phyloP scores from a whole-genome alignment of 805 yeast genomes.

The Candida loeiensis region DNA sequence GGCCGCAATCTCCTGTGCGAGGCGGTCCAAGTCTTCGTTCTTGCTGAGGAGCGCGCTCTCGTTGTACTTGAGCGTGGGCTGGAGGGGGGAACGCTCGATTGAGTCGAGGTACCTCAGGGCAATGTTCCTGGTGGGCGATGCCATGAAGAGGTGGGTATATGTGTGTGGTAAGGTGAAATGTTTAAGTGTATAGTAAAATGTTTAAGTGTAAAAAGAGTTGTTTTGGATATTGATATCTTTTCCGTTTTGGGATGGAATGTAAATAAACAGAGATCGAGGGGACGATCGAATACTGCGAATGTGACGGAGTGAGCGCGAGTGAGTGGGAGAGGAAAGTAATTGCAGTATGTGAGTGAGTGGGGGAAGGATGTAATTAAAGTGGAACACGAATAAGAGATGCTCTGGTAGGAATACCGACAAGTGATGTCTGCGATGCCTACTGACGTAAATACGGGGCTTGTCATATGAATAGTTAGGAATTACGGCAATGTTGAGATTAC shows the following conservation, averaged over 20 bases:
- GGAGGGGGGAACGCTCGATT: constrained; percentile 28
- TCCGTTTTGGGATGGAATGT: constrained; percentile 5
- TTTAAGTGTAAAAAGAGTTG: too few relatives aligned
- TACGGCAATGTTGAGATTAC: too few relatives aligned
- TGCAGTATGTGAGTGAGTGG: too few relatives aligned
- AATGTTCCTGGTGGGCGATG: constrained; percentile 20
- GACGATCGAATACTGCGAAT: not conserved
- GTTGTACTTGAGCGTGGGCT: constrained; percentile 27
- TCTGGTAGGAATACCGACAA: too few relatives aligned
- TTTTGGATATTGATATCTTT: not conserved
- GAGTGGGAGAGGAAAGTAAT: too few relatives aligned
- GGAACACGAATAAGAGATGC: too few relatives aligned
- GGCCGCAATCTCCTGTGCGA: constrained; percentile 33
- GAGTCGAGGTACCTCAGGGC: constrained; percentile 36
- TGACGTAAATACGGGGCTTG: too few relatives aligned
- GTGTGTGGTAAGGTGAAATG: not conserved
- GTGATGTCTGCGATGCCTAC: too few relatives aligned
- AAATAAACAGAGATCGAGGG: constrained; percentile 3
- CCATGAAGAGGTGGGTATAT: constrained; percentile 1
- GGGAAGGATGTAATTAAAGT: too few relatives aligned
- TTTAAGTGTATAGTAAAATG: too few relatives aligned
- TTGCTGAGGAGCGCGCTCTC: constrained; percentile 6
- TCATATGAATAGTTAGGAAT: too few relatives aligned
- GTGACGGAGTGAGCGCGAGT: not conserved
- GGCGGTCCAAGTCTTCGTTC: constrained; percentile 34